Evolutionary conservation across 805 yeast genomes (phyloP), one percentile per base, ranked within the genome.

Genomic region (Candida michaelii): DNA sequence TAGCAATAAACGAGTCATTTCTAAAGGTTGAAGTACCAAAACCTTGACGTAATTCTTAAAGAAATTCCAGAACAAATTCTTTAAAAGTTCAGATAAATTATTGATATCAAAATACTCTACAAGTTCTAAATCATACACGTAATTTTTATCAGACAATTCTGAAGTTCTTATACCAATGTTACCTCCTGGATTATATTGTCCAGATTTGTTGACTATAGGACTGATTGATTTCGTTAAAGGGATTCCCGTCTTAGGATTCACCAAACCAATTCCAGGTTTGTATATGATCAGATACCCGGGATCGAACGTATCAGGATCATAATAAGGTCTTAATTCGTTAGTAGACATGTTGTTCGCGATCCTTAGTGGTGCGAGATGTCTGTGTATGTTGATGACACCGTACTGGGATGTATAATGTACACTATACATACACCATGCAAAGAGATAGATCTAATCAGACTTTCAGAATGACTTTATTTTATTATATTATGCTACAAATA

Each of bases 1-100:
- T 43, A 89, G 64, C 19, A 90, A 69, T 50, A 88, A 71, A 42
- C 91, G 73, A 4, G 86, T 79, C 13, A 87, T 84, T 52, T 91
- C 97, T 61, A 90, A 83, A 1, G 99, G 98, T 62, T 93, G 97
- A 14, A 87, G 77, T 7, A 86, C 58, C 24, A 89, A 60, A 34
- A 83, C 79, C 46, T 80, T 81, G 42, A 80, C 61, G 65, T 93
- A 91, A 49, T 82, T 83, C 49, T 79, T 79, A 39, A 82, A 54
- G 47, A 88, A 79, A 34, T 85, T 79, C 57, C 75, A 70, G 17
- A 80, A 62, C 45, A 89, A 69, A 30, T 81, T 78, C 40, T 73
- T 69, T 4, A 82, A 49, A 25, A 83, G 58, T 48, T 80, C 86
- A 40, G 71, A 71, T 53, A 85, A 62, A 55, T 81, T 80, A 49